A percentile compares a stretch with the other conserved stretches of the same genome.
phyloP scores from a whole-genome alignment of 75 land plant genomes.

The Selaginella tamariscina region DNA sequence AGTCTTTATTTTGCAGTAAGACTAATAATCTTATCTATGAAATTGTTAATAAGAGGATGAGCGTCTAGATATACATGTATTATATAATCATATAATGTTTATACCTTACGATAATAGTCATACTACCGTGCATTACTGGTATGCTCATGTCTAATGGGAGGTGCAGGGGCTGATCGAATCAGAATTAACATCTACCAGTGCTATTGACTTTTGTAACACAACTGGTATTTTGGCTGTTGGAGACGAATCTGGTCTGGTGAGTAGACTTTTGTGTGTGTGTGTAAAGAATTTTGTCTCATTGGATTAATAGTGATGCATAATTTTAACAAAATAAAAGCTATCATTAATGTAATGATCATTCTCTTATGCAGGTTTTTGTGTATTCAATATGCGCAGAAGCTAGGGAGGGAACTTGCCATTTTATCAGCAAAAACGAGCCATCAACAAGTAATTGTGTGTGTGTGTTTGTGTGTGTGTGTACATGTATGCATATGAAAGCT shows the following conservation, averaged over 20 bases:
- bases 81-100: too few species aligned
- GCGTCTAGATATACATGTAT: too few species aligned
- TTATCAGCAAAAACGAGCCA: constrained; percentile 18
- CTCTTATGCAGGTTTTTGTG: constrained; percentile 36
- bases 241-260: constrained; percentile 62
- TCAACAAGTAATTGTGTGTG: constrained; percentile 5
- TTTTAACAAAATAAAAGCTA: too few species aligned
- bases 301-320: neutral
- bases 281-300: constrained; percentile 1
- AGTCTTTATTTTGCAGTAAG: too few species aligned
- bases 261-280: neutral
- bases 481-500: neutral
- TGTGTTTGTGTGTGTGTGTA: neutral
- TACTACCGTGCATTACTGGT: too few species aligned
- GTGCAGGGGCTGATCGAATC: neutral
- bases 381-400: constrained; percentile 38
- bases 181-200: neutral
- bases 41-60: too few species aligned
- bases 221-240: constrained; percentile 47
- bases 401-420: constrained; percentile 23
- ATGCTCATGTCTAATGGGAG: too few species aligned
- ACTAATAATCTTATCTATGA: too few species aligned
- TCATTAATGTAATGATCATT: neutral
- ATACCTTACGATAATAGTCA: too few species aligned
- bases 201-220: constrained; percentile 47